Conservation (phyloP, 306 rosid genomes). For the Oxytropis ochrocephala region DNA sequence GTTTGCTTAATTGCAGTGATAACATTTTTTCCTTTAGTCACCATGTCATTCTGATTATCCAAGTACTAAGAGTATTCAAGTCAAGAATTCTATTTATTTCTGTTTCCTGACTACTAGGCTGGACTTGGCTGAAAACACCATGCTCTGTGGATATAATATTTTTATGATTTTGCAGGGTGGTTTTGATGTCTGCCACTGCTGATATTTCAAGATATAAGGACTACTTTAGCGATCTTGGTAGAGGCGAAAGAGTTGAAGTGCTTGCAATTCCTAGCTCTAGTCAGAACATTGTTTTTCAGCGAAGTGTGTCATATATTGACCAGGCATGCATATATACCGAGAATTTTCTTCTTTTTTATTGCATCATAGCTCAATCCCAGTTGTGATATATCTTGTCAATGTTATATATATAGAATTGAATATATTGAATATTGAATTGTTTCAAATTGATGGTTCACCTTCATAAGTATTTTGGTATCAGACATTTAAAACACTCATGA, state of each 20-base stretch:
- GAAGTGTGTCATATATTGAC: constrained; percentile 65
- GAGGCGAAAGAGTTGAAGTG: constrained; percentile 88
- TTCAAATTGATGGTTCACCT: constrained; percentile 7
- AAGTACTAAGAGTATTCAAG: not conserved
- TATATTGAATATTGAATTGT: constrained; percentile 12
- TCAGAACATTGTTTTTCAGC: constrained; percentile 48
- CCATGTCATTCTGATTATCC: not conserved
- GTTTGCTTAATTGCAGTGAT: not conserved
- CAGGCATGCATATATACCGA: constrained; percentile 42
- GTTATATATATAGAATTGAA: not conserved
- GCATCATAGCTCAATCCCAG: not conserved
- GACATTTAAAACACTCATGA: constrained; percentile 1
- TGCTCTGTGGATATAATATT: constrained; percentile 19
- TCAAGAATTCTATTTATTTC: not conserved
- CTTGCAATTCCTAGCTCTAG: constrained; percentile 64
- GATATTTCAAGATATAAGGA: constrained; percentile 71
- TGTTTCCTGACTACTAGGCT: not conserved
- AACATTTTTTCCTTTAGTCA: not conserved
- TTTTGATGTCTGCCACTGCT: constrained; percentile 95
- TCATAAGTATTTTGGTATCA: not conserved
- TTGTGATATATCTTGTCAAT: constrained; percentile 10
- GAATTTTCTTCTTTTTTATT: not conserved
- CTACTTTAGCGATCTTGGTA: constrained; percentile 81
- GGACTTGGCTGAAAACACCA: not conserved
- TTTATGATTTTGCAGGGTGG: constrained; percentile 55